A percentile compares a stretch with the other conserved stretches of the same genome.
Evolutionary conservation across 2,329 filamentous ascomycete species (phyloP).

Genomic region (Calonectria crousiana): DNA sequence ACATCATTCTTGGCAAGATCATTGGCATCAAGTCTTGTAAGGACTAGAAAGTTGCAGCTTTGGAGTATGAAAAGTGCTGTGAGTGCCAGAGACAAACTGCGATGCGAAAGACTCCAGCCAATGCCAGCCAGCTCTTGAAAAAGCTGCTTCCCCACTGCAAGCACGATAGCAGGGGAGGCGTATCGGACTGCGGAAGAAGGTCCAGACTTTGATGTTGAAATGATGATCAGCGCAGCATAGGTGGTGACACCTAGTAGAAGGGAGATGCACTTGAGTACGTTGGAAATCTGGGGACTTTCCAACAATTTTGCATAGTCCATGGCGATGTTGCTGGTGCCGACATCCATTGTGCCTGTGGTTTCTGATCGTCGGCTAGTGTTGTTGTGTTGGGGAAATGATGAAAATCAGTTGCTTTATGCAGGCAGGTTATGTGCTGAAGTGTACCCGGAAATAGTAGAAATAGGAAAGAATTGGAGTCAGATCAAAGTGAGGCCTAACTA

Average conservation of each 20-base stretch:
- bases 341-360: background rate
- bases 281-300: background rate
- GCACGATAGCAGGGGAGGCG: background rate
- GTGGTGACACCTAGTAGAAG: background rate
- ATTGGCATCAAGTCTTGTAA: conserved; percentile 4
- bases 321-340: background rate
- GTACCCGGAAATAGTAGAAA: background rate
- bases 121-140: background rate
- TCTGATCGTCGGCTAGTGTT: background rate
- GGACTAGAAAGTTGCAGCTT: conserved; percentile 18
- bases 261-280: background rate
- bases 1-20: conserved; percentile 4
- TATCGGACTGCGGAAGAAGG: background rate
- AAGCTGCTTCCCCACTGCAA: background rate
- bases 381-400: background rate
- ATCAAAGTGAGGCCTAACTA: background rate
- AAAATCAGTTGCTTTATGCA: background rate
- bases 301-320: background rate
- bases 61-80: conserved; percentile 10
- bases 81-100: background rate
- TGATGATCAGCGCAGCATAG: conserved; percentile 1
- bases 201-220: conserved; percentile 15
- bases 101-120: conserved; percentile 10
- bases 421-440: background rate
- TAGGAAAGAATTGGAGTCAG: background rate